Conservation (phyloP, 2,329 filamentous ascomycete genomes). For the Colletotrichum sp. region DNA sequence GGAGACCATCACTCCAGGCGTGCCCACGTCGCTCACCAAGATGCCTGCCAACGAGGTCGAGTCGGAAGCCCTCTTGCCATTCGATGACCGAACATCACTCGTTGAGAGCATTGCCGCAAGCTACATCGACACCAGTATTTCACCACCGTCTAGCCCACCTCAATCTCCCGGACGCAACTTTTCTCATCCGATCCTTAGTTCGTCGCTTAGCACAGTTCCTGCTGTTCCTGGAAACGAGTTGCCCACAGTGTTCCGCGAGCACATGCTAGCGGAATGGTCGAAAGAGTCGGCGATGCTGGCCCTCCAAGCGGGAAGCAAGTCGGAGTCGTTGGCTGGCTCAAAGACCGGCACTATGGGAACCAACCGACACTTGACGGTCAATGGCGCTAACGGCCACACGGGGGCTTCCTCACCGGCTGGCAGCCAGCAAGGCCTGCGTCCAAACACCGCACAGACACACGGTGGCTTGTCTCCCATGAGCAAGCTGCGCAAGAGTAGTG, state of each 20-base stretch:
- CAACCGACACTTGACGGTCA: conserved; percentile 62
- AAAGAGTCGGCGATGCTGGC: conserved; percentile 74
- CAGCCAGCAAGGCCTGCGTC: conserved; percentile 55
- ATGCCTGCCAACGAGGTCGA: conserved; percentile 61
- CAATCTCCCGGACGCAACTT: conserved; percentile 71
- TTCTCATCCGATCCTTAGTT: conserved; percentile 65
- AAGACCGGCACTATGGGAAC: conserved; percentile 65
- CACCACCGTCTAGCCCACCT: conserved; percentile 73
- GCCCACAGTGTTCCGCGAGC: conserved; percentile 70
- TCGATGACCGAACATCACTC: conserved; percentile 74
- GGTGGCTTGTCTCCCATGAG: conserved; percentile 36
- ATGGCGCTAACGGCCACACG: conserved; percentile 42
- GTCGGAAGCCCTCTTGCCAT: conserved; percentile 71
- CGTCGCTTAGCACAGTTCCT: conserved; percentile 44
- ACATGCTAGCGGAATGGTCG: conserved; percentile 82
- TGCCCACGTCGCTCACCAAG: conserved; percentile 45
- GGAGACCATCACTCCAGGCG: conserved; percentile 63
- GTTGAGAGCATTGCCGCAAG: conserved; percentile 76
- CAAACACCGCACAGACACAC: conserved; percentile 45
- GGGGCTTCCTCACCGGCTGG: conserved; percentile 54
- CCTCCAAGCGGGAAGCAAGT: conserved; percentile 72
- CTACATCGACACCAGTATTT: conserved; percentile 68
- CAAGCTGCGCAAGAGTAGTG: conserved; percentile 59
- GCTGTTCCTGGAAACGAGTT: conserved; percentile 58
- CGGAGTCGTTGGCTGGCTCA: conserved; percentile 79